Conservation (phyloP, 768 basidiomycete species). For the Lentinula guzmanii region DNA sequence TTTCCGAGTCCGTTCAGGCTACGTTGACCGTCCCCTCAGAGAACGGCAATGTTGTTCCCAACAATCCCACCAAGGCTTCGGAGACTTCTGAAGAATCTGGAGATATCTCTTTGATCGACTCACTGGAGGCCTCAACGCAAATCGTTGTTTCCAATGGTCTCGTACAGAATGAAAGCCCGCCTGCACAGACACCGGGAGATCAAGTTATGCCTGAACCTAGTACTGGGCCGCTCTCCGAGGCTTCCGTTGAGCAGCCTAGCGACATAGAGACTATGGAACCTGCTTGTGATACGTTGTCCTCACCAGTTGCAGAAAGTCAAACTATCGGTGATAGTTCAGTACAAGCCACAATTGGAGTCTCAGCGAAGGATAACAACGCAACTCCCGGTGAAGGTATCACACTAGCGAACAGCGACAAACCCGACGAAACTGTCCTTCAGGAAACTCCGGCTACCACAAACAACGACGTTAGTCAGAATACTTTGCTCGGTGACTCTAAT, state of each 20-base stretch:
- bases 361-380: background rate
- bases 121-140: too few relatives aligned
- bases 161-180: too few relatives aligned
- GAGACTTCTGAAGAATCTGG: too few relatives aligned
- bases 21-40: background rate
- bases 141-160: too few relatives aligned
- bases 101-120: too few relatives aligned
- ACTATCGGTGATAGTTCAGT: background rate
- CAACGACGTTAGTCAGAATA: background rate
- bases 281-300: background rate
- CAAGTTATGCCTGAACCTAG: background rate
- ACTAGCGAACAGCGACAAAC: background rate
- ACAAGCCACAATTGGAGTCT: background rate
- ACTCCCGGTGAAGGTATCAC: background rate
- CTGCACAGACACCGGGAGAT: background rate
- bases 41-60: too few relatives aligned
- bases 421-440: background rate
- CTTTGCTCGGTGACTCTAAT: too few relatives aligned
- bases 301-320: background rate
- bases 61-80: too few relatives aligned
- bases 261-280: background rate
- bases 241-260: background rate
- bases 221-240: background rate
- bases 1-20: background rate
- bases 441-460: background rate